Evolutionary conservation across 306 rosid genomes (phyloP), one percentile per base, ranked within the genome.

Genomic region (Ormosia emarginata): DNA sequence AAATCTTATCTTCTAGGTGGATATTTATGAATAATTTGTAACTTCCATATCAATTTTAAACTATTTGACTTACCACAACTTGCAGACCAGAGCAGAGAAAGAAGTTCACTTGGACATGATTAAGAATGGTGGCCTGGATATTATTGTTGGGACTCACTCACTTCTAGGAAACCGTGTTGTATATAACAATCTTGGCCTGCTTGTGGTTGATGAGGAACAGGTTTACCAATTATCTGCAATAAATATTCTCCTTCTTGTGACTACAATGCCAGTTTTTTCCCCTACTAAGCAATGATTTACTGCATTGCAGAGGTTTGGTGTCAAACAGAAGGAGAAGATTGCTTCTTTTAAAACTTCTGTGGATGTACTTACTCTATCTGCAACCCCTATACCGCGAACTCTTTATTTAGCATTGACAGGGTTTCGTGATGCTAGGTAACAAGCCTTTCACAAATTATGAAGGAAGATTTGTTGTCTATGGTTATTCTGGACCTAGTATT

Each of bases 171-270:
- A 82, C 59, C 97, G 97, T 62, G 99, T 93, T 71, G 93, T 84
- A 55, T 93, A 95, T 75, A 95, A 69, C 91, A 95, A 93, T 78
- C 91, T 95, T 55, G 98, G 98, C 78, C 82, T 95, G 80, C 98
- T 95, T 57, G 98, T 95, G 59, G 98, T 95, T 71, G 98, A 95
- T 64, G 99, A 95, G 86, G 98, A 95, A 84, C 98, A 95, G 98
- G 98, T 95, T 79, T 75, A 57, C 79, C 55, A 62, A 65, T 75
- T 79, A 39, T 85, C 57, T 71, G 58, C 79, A 74, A 77, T 81
- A 49, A 52, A 73, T 70, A 47, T 78, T 81, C 62, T 78, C 66
- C 73, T 71, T 82, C 52, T 76, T 68, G 36, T 79, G 71, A 75
- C 81, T 62, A 44, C 50, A 30, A 57, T 67, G 41, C 59, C 63